A percentile compares a stretch with the other conserved stretches of the same genome.
phyloP scores from a whole-genome alignment of 768 basidiomycete genomes.

The Mycena alexandri region DNA sequence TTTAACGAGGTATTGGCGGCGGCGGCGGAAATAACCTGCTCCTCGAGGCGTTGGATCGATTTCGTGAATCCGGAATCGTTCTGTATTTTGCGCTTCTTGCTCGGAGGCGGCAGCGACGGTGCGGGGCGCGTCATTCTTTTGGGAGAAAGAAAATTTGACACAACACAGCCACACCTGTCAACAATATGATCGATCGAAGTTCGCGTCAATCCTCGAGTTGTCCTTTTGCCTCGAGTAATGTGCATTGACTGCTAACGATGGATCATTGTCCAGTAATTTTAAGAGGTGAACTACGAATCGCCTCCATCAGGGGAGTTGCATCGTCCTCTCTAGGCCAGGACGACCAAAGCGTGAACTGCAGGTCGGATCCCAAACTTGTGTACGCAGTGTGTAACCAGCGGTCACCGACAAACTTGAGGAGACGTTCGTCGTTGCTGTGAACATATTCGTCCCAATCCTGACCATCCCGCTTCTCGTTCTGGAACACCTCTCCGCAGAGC shows the following conservation, averaged over 20 bases:
- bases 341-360: slow-evolving; percentile 20
- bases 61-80: slow-evolving; percentile 43
- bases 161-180: slow-evolving; percentile 9
- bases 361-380: not conserved
- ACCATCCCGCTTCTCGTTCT: too few species aligned
- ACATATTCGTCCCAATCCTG: not conserved
- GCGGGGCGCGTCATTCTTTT: slow-evolving; percentile 28
- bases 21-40: slow-evolving; percentile 65
- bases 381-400: slow-evolving; percentile 21
- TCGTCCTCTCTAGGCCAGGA: slow-evolving; percentile 3
- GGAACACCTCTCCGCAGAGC: not conserved
- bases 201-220: too few species aligned
- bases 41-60: slow-evolving; percentile 64
- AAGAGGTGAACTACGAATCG: slow-evolving; percentile 14
- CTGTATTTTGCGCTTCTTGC: slow-evolving; percentile 64
- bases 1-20: slow-evolving; percentile 77
- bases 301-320: slow-evolving; percentile 17
- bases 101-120: slow-evolving; percentile 62
- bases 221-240: too few species aligned
- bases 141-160: not conserved
- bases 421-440: not conserved
- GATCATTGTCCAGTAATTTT: not conserved
- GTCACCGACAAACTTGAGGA: slow-evolving; percentile 18
- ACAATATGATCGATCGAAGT: too few species aligned
- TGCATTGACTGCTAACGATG: too few species aligned